phyloP scores from a whole-genome alignment of 345 rosid species.

The Eucalyptus pauciflora region DNA sequence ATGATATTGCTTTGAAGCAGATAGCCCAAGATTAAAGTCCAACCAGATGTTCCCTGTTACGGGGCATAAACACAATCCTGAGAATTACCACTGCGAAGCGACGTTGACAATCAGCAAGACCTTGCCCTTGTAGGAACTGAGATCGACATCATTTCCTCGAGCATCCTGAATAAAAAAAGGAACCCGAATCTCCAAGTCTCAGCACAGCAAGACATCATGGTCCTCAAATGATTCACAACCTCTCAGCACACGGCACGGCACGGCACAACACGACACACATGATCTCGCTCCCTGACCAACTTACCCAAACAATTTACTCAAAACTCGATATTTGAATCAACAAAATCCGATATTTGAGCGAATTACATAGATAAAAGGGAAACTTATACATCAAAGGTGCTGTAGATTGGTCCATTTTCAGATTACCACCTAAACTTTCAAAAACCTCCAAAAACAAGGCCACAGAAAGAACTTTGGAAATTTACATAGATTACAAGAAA shows the following conservation, averaged over 20 bases:
- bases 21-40: neutral
- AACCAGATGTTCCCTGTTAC: neutral
- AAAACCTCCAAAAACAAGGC: neutral
- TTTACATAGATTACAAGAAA: neutral
- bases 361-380: neutral
- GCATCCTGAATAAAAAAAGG: slow-evolving; percentile 44
- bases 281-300: neutral
- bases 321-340: neutral
- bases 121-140: slow-evolving; percentile 74
- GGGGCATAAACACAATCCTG: neutral
- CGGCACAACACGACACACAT: neutral
- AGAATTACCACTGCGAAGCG: slow-evolving; percentile 80
- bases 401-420: neutral
- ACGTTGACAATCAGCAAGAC: slow-evolving; percentile 89
- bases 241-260: neutral
- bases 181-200: neutral
- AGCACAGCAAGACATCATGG: neutral
- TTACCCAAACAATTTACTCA: neutral
- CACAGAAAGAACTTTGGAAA: neutral
- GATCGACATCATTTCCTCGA: slow-evolving; percentile 62
- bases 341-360: neutral
- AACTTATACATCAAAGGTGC: neutral
- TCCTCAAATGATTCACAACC: neutral
- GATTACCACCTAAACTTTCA: neutral
- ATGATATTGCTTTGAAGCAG: neutral